These are phyloP conservation scores for Cordyceps sp. DNA, from an alignment of 2,329 filamentous ascomycete genomes.

Conservation along the genomic window DNA sequence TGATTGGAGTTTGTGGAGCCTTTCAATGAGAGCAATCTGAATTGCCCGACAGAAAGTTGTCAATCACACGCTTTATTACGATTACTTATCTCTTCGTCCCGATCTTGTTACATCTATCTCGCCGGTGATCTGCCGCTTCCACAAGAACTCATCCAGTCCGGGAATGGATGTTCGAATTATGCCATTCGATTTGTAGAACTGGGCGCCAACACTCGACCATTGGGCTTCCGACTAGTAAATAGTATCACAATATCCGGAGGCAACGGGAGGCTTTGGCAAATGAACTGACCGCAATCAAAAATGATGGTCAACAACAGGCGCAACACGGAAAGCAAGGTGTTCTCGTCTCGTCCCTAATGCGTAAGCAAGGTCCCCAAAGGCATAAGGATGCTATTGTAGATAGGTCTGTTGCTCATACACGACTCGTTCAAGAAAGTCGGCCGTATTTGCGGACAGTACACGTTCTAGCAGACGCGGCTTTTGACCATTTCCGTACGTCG, in stretches of 20 bases:
- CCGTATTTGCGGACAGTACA: background rate
- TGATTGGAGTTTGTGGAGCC: constrained; percentile 22
- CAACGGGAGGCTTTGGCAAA: background rate
- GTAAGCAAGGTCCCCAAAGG: background rate
- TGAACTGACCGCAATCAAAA: background rate
- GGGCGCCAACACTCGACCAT: constrained; percentile 10
- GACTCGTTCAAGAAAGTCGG: background rate
- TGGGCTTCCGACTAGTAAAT: constrained; percentile 17
- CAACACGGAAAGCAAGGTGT: background rate
- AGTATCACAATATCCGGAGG: constrained; percentile 4
- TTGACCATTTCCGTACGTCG: background rate
- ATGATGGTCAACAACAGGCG: background rate
- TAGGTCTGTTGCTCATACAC: background rate
- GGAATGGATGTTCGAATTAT: background rate
- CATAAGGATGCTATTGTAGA: background rate
- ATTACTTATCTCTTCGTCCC: background rate
- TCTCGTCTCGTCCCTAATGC: background rate
- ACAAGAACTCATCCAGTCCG: background rate
- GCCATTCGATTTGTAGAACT: constrained; percentile 4
- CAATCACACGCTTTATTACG: constrained; percentile 7
- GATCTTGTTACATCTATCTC: background rate
- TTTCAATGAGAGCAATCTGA: constrained; percentile 25
- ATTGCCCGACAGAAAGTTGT: constrained; percentile 23
- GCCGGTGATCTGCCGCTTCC: background rate
- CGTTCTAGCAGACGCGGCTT: background rate